Conservation (phyloP, 2,329 filamentous ascomycete species). For the Trichoderma afroharzianum region DNA sequence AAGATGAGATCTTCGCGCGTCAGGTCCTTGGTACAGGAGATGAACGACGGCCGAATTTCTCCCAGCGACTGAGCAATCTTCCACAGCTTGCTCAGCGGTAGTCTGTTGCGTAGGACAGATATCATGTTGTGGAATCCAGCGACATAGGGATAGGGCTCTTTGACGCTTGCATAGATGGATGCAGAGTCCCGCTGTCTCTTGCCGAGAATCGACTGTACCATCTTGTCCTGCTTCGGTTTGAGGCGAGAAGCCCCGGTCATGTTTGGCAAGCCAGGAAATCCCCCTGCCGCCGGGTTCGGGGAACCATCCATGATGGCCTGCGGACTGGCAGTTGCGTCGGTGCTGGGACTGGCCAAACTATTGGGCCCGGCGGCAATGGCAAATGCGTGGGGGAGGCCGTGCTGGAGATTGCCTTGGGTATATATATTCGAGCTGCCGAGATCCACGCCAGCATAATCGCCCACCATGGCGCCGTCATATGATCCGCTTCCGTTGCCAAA, state of each 20-base stretch:
- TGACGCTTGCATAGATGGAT: conserved; percentile 82
- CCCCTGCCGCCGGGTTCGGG: conserved; percentile 27
- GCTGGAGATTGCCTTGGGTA: conserved; percentile 56
- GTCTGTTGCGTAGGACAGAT: conserved; percentile 72
- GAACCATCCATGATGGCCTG: conserved; percentile 58
- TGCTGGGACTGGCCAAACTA: conserved; percentile 61
- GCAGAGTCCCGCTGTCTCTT: conserved; percentile 71
- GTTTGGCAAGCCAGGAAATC: conserved; percentile 27
- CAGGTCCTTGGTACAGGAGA: conserved; percentile 85
- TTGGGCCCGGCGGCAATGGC: conserved; percentile 61
- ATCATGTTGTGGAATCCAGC: conserved; percentile 86
- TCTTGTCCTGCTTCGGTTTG: conserved; percentile 43
- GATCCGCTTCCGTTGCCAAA: conserved; percentile 51
- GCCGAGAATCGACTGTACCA: conserved; percentile 49
- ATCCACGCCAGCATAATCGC: conserved; percentile 53
- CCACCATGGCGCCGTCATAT: conserved; percentile 43
- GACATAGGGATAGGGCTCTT: conserved; percentile 87
- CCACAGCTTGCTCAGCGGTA: conserved; percentile 71
- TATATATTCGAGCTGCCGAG: conserved; percentile 46
- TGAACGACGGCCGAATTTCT: conserved; percentile 88
- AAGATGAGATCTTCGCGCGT: conserved; percentile 88
- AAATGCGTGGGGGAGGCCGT: conserved; percentile 62
- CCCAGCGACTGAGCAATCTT: conserved; percentile 84
- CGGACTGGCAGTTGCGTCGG: conserved; percentile 59
- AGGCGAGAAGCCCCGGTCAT: conserved; percentile 29